Evolutionary conservation across 2,329 filamentous ascomycete species (phyloP).

Genomic region (Anthostomella pinea): DNA sequence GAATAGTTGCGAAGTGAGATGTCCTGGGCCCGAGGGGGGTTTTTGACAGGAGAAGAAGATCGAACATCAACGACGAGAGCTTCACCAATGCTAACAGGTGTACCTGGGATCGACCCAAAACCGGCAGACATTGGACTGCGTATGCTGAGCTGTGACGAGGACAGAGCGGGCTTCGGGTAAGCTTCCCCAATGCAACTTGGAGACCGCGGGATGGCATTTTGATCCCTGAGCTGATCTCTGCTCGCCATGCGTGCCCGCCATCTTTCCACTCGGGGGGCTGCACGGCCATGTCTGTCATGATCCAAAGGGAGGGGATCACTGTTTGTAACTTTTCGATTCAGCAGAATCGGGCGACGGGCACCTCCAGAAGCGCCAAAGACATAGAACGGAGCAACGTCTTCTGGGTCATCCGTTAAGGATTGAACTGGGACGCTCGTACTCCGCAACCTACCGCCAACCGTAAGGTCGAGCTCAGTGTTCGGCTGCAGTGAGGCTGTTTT

Average conservation of each 20-base stretch:
- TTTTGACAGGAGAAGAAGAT: constrained; percentile 8
- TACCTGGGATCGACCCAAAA: constrained; percentile 23
- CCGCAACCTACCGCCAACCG: constrained; percentile 37
- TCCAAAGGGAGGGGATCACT: too few relatives aligned
- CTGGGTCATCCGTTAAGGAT: constrained; percentile 41
- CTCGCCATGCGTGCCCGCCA: constrained; percentile 8
- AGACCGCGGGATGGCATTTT: constrained; percentile 6
- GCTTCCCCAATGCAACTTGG: constrained; percentile 11
- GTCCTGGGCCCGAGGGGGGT: constrained; percentile 23
- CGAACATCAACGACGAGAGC: constrained; percentile 28
- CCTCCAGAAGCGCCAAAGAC: constrained; percentile 40
- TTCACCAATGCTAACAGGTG: constrained; percentile 26
- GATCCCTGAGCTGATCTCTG: constrained; percentile 8
- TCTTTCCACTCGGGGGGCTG: constrained; percentile 12
- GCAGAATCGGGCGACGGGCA: too few relatives aligned
- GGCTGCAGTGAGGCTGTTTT: constrained; percentile 55
- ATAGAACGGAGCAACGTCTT: constrained; percentile 46
- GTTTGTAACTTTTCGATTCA: too few relatives aligned
- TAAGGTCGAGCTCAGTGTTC: constrained; percentile 47
- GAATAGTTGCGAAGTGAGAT: constrained; percentile 22
- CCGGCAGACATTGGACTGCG: constrained; percentile 18
- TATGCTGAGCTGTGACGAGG: constrained; percentile 13
- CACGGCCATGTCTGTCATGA: too few relatives aligned
- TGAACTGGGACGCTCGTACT: constrained; percentile 51
- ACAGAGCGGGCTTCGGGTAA: constrained; percentile 7